Evolutionary conservation across 257 asterid genomes (phyloP), one percentile per base, ranked within the genome.

Genomic region (Nicotiana paniculata): DNA sequence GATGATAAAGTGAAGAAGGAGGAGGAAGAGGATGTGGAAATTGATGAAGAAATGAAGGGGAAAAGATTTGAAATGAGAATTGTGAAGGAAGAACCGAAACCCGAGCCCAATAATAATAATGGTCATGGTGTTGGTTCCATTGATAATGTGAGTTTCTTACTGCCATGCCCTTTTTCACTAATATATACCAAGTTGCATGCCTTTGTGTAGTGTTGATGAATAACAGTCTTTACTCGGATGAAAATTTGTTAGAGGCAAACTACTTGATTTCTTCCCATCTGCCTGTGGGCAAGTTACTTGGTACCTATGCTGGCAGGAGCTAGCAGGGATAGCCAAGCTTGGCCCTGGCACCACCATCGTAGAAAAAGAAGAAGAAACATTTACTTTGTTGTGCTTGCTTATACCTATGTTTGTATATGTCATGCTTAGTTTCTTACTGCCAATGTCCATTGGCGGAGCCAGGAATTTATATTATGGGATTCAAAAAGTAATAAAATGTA

Each of bases 71-170:
- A 81, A 9, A 86, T 81, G 43, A 83, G 78, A 69, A 79, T 77
- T 64, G 85, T 54, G 37, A 88, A 88, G 88, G 85, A 83, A 66
- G 92, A 83, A 66, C 51, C 70, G 3, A 85, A 74, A 83, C 33
- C 37, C 6, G 91, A 87, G 85, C 76, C 81, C 61, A 74, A 54
- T 54, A 85, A 82, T 54, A 65, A 77, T 33, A 69, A 77, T 33
- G 87, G 79, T 24, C 70, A 86, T 61, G 82, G 17, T 67, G 90
- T 83, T 84, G 91, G 86, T 87, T 85, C 89, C 55, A 51, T 68
- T 86, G 89, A 85, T 77, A 90, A 87, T 81, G 97, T 96, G 86
- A 93, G 97, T 86, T 81, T 58, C 57, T 65, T 48, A 4, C 16
- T 63, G 57, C 65, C 61, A 66, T 17, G 13, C 16, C 1, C 30